Conservation (phyloP, 805 yeast genomes). For the Spathaspora boniae region DNA sequence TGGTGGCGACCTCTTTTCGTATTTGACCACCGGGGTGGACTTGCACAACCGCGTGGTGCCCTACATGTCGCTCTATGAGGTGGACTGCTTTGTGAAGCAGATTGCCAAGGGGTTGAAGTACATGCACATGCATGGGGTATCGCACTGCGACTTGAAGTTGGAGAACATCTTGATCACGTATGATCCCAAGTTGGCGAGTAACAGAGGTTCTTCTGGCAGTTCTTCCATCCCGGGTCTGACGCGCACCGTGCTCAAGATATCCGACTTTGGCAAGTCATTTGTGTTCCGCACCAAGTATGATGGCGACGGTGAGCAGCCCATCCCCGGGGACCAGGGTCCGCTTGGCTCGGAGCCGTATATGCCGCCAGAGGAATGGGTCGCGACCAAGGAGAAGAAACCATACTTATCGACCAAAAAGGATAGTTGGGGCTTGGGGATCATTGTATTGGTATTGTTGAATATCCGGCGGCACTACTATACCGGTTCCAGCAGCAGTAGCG, state of each 20-base stretch:
- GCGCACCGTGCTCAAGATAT: conserved; percentile 22
- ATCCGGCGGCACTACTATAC: conserved; percentile 25
- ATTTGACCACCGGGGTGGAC: conserved; percentile 18
- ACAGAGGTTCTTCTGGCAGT: conserved; percentile 7
- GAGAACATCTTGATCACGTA: conserved; percentile 65
- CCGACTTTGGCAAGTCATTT: conserved; percentile 90
- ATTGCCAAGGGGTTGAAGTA: conserved; percentile 75
- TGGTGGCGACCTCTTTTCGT: conserved; percentile 36
- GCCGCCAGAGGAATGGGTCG: conserved; percentile 81
- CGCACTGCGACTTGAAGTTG: conserved; percentile 90
- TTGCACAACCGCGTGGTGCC: conserved; percentile 9
- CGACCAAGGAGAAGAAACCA: conserved; percentile 10
- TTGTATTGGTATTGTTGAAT: conserved; percentile 24
- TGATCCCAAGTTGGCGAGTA: conserved; percentile 2
- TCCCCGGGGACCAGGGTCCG: conserved; percentile 60
- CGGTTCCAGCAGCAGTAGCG: conserved; percentile 7
- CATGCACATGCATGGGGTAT: conserved; percentile 89
- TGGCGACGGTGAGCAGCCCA: conserved; percentile 23
- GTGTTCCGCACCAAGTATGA: conserved; percentile 91
- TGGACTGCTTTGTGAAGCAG: conserved; percentile 90
- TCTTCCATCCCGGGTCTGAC: conserved; percentile 5
- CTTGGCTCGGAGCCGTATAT: conserved; percentile 90
- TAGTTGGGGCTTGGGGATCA: conserved; percentile 83
- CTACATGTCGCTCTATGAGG: conserved; percentile 46
- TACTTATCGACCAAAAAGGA: conserved; percentile 51